Percentiles rank a stretch among this genome's conserved stretches.
Evolutionary conservation across 2,329 filamentous ascomycete genomes (phyloP).

Genomic region (Furcasterigmium furcatum): DNA sequence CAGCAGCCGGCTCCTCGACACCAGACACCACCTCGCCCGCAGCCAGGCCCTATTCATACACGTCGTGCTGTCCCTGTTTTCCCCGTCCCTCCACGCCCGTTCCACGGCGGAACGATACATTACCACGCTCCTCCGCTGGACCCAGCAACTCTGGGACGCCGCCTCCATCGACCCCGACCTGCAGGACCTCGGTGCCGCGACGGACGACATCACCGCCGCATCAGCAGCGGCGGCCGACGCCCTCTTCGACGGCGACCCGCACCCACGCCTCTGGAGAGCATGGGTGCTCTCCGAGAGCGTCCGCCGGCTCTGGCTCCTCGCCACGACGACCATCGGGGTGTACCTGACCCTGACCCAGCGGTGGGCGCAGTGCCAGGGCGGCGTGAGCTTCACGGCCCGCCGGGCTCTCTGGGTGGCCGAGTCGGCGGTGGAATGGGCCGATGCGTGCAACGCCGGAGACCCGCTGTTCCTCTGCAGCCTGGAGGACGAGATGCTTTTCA

Average conservation of each 20-base stretch:
- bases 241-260: conserved; percentile 7
- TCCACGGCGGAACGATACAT: conserved; percentile 15
- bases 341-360: too few relatives aligned
- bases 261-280: conserved; percentile 18
- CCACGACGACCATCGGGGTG: too few relatives aligned
- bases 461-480: too few relatives aligned
- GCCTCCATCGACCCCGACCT: conserved; percentile 7
- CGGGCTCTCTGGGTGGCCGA: too few relatives aligned
- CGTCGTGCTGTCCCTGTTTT: conserved; percentile 14
- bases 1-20: too few relatives aligned
- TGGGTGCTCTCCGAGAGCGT: too few relatives aligned
- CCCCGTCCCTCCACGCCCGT: conserved; percentile 16
- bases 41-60: conserved; percentile 18
- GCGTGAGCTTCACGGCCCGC: too few relatives aligned
- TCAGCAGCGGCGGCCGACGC: neutral
- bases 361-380: too few relatives aligned
- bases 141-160: conserved; percentile 10
- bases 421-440: too few relatives aligned
- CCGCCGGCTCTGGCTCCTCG: too few relatives aligned
- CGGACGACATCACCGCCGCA: neutral
- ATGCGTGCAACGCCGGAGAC: too few relatives aligned
- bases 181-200: neutral
- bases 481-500: too few relatives aligned
- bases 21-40: conserved; percentile 16
- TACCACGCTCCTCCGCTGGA: conserved; percentile 12